Evolutionary conservation across 1,139 yeast genomes (phyloP), one percentile per base, ranked within the genome.

Genomic region (Meyerozyma elateridarum): DNA sequence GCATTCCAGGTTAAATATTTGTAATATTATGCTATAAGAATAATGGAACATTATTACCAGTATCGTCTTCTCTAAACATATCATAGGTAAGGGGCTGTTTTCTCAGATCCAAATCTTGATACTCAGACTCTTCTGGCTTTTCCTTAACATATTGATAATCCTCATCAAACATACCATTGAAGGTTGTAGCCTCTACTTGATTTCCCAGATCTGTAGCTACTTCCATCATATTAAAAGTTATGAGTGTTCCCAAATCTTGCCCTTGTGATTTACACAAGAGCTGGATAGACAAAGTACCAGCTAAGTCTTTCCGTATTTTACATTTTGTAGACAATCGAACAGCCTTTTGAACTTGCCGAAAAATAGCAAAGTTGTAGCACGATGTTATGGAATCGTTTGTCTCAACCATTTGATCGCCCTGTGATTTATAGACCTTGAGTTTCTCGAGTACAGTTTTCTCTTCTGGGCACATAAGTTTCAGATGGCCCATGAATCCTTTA

Each of bases 401-500:
- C 2, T 56, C 52, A 6, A 38, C 37, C 51, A 51, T 47, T 8
- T 39, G 39, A 15, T 28, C 35, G n/a, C 20, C 31, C 7, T 28
- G 15, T 11, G 24, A 22, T 13, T 29, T 26, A 36, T 45, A 55
- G 5, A 64, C 49, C 28, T 45, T 53, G 20, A 52, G 45, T 44
- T 54, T 66, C 51, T 83, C 93, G 29, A 85, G 54, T 7, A 78
- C 73, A 1, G 78, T 62, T 43, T 70, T 68, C 32, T 76, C 85
- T 37, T 70, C 73, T 0, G 95, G 95, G 38, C 81, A 70, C 8
- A 74, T 68, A 16, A 85, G 61, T 48, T 82, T 79, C 35, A 85
- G 79, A 31, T 69, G 64, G 0, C 95, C 95, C 29, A 85, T 66
- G 8, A 76, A 78, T 3, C 88, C 81, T 30, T 64, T 66, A 1